Percentiles rank a stretch among this genome's conserved stretches.
These are phyloP conservation scores for Wakefieldia striispora DNA, from an alignment of 768 basidiomycete genomes.

Conservation along the genomic window DNA sequence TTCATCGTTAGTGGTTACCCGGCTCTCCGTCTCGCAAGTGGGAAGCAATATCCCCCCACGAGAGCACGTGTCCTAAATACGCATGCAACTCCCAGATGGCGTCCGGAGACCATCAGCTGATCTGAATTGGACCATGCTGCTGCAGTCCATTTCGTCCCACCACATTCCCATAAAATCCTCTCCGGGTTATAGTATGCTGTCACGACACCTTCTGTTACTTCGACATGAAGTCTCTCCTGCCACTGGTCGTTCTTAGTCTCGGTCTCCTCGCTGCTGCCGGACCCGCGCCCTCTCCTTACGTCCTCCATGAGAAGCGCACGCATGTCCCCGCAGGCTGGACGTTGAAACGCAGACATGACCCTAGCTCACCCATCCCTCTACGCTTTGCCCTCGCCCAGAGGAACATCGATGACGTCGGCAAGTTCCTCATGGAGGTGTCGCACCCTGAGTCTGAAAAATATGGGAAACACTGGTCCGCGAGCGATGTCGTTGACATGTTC, in stretches of 20 bases:
- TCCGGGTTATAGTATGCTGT: no score
- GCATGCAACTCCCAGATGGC: no score
- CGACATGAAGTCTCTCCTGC: no score
- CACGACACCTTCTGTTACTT: no score
- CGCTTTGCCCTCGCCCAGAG: slow-evolving; percentile 31
- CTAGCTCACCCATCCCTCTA: slow-evolving; percentile 28
- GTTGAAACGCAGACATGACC: slow-evolving; percentile 33
- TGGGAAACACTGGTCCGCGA: slow-evolving; percentile 31
- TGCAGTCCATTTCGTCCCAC: no score
- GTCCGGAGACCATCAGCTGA: no score
- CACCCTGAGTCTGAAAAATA: slow-evolving; percentile 34
- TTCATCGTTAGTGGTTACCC: no score
- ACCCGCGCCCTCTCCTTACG: no score
- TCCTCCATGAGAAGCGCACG: slow-evolving; percentile 38
- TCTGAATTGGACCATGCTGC: no score
- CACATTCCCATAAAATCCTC: no score
- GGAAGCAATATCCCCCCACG: neutral
- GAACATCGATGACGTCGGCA: slow-evolving; percentile 26
- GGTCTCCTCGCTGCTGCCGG: no score
- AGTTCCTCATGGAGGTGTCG: slow-evolving; percentile 27
- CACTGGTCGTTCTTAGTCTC: no score
- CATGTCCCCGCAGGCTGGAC: slow-evolving; percentile 37
- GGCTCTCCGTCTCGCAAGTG: neutral
- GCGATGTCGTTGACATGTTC: slow-evolving; percentile 25
- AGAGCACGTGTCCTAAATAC: neutral